Base-by-base conservation (phyloP, 1,284 basidiomycete genomes). In the Trichosporon sp. region DNA sequence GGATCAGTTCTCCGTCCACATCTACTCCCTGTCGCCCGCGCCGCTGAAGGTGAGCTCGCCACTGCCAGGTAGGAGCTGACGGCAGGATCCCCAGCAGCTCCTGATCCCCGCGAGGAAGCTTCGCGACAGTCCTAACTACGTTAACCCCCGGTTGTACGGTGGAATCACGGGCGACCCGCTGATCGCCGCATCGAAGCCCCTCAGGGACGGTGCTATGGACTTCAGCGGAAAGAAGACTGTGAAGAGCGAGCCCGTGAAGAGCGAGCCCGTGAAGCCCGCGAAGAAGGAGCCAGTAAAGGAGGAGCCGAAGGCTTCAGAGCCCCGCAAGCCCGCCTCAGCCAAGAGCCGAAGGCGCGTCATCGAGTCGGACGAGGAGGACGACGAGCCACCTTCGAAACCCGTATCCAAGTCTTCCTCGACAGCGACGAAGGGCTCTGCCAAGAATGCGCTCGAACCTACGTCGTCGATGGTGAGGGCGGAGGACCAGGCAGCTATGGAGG, bases 401-500 rank as follows among this genome's bases (percentile, higher is more conserved):
- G 12, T 18, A 11, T 56, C 67, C 18, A 60, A 27, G 35, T 23
- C 70, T 27, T 12, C 63, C 34, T 58, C 53, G 23, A 34, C 42
- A 31, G 8, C 35, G 53, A 62, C 31, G 27, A 68, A 51, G 44
- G 56, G 32, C 35, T 15, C 65, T 21, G n/a, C 68, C 12, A 72
- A 68, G 62, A 32, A 62, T n/a, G 51, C 70, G 18, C 47, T 72
- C 5, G 73, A 77, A 42, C 78, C 75, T 2, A 79, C 76, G 5
- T 77, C 77, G 9, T 78, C 76, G 2, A 76, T 76, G 76, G 73
- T 76, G 0, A 69, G 77, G 11, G 75, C 72, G 8, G 77, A 77
- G 23, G 81, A 82, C 64, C 68, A 72, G 58, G 77, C 76, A n/a
- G 81, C 80, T 0, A 78, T 82, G 77, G 79, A 78, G 67, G 81